Evolutionary conservation across 192 early-diverging fungal species (phyloP).

Genomic region (Obelidium mucronatum): DNA sequence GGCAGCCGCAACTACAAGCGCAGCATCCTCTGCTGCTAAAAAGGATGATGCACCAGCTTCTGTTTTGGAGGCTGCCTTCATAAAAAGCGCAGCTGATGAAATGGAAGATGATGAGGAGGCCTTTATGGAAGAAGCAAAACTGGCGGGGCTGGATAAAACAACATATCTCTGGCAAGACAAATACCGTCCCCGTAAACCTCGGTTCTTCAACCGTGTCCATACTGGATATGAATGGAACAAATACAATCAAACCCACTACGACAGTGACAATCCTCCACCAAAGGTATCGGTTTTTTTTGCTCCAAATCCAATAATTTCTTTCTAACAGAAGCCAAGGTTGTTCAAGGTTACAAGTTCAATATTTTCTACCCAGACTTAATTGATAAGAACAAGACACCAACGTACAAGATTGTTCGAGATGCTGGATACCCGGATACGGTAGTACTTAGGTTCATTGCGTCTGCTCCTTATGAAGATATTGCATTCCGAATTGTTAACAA

Average conservation of each 20-base stretch:
- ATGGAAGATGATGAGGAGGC: constrained; percentile 81
- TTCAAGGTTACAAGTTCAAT: constrained; percentile 98
- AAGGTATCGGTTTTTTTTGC: constrained; percentile 59
- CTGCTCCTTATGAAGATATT: constrained; percentile 97
- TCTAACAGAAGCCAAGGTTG: constrained; percentile 65
- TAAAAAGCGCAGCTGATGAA: constrained; percentile 74
- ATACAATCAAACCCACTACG: constrained; percentile 99
- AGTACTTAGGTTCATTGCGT: constrained; percentile 89
- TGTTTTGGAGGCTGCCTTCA: constrained; percentile 42
- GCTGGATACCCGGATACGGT: constrained; percentile 75
- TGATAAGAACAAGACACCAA: constrained; percentile 90
- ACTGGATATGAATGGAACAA: constrained; percentile 99
- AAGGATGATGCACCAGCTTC: constrained; percentile 19
- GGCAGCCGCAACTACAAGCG: not conserved
- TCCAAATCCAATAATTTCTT: not conserved
- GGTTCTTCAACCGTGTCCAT: constrained; percentile 96
- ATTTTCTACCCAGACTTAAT: constrained; percentile 98
- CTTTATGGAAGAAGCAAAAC: constrained; percentile 71
- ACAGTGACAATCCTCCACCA: constrained; percentile 95
- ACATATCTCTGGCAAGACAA: constrained; percentile 74
- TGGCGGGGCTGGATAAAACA: constrained; percentile 65
- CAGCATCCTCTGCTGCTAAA: no score
- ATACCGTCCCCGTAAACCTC: constrained; percentile 93
- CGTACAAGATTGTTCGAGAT: constrained; percentile 81
- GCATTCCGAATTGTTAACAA: constrained; percentile 95